Evolutionary conservation across 305 asterid species (phyloP), one percentile per base, ranked within the genome.

Genomic region (Fraxinus ornus): DNA sequence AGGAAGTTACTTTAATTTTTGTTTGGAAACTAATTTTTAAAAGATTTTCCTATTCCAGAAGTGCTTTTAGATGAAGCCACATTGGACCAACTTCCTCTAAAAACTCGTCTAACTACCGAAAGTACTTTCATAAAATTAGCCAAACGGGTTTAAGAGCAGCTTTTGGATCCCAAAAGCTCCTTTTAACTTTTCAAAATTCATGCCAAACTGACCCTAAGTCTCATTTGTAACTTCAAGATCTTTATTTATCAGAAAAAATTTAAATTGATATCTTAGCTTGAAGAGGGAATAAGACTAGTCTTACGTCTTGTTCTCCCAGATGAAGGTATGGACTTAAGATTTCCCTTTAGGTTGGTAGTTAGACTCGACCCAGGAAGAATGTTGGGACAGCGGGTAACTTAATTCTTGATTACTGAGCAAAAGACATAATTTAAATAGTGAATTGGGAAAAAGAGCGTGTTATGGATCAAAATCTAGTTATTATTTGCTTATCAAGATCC

Each of bases 401-500:
- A 12, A 10, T 12, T 66, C 30, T 66, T 66, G 35, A 66, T 8
- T 66, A 5, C 13, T 66, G 19, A 66, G 37, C n/a, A 68, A 28
- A 68, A 26, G 19, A 68, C 4, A 26, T 68, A 26, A 68, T 28
- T 26, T 28, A 68, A 3, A 26, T 68, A 26, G 75, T 28, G 37
- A 68, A 28, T 28, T 28, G 7, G 33, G 33, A 10, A 68, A 68
- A 13, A 5, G 28, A 15, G 21, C 13, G 30, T 68, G 75, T 10
- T 30, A 26, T 68, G 37, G 19, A 28, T 6, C 15, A 1, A 13
- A 68, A 68, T 13, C 75, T 68, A 68, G n/a, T 66, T 66, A 12
- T 28, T n/a, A 55, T 83, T 44, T 32, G 44, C 70, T 83, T 70
- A 52, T 78, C 32, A 22, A 72, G 62, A 78, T 24, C 55, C 6